Base-by-base conservation (phyloP, 495 filamentous ascomycete genomes). In the Gamarada debralockiae region DNA sequence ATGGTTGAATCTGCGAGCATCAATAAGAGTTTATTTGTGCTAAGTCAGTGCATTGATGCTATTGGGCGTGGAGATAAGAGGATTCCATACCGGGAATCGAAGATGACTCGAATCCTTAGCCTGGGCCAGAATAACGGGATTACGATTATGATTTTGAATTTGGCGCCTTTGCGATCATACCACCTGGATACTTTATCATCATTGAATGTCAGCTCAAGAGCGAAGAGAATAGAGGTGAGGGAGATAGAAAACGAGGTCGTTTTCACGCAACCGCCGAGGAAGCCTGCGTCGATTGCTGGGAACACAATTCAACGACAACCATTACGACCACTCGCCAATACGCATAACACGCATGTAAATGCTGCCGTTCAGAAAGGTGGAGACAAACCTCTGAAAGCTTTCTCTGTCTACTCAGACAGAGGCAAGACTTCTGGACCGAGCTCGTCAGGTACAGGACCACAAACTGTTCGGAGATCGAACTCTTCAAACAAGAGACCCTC, bases 1-100 rank as follows among this genome's bases (percentile, higher is more conserved):
- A 78, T 98, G 73, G 78, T 95, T 2, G 93, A 98, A 67, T 96
- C 90, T n/a, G 90, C 92, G 2, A 95, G 90, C 64, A 98, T 98
- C 74, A 98, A 98, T 76, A 98, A 97, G 72, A 92, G 86, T 56
- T 75, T 98, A 10, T 98, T 98, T 60, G 91, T 96, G 25, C 73
- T 98, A 24, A 90, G 90, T 20, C 91, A 97, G 65, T 98, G 93
- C 61, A 90, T 97, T 39, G 93, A 98, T 69, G 93, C 93, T 13
- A 98, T 98, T 57, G 76, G 73, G 8, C 69, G 75, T 34, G 78
- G 78, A 17, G 77, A 80, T 59, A 79, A 79, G 46, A 82, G 93
- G 20, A 92, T 97, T 53, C 93, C 93, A 0, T 97, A 80, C 91
- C 48, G 53, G 44, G 93, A 98, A 66, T 89, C 84, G 21, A 98